Evolutionary conservation across 2,329 filamentous ascomycete genomes (phyloP).

Genomic region (Stagonosporopsis vannaccii): DNA sequence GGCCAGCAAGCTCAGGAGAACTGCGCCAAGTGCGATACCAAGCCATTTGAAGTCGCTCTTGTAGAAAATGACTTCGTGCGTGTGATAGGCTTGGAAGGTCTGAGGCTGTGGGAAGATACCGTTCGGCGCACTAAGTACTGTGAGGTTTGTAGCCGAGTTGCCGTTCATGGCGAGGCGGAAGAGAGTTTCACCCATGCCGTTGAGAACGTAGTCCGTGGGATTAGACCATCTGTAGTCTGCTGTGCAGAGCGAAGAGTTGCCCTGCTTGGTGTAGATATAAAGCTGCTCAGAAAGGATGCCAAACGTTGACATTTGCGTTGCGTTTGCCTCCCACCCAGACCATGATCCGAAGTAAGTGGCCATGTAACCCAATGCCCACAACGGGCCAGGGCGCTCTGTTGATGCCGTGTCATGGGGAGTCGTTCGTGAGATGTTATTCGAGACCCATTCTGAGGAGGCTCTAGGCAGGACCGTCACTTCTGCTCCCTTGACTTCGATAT

Average conservation of each 20-base stretch:
- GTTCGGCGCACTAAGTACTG: neutral
- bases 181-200: conserved; percentile 5
- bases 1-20: conserved; percentile 1
- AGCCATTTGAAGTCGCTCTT: conserved; percentile 12
- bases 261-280: neutral
- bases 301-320: neutral
- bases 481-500: conserved; percentile 1
- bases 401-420: neutral
- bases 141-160: conserved; percentile 8
- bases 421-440: conserved; percentile 1
- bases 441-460: neutral
- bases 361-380: conserved; percentile 4
- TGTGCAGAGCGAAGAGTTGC: neutral
- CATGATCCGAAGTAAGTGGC: conserved; percentile 4
- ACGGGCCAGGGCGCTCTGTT: neutral
- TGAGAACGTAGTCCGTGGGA: conserved; percentile 4
- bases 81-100: neutral
- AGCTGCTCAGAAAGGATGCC: conserved; percentile 7
- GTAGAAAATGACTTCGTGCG: conserved; percentile 10
- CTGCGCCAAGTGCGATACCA: conserved; percentile 1
- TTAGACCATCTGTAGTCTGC: conserved; percentile 3
- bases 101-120: conserved; percentile 2
- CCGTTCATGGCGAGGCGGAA: conserved; percentile 7
- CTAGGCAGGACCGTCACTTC: neutral
- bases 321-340: conserved; percentile 4